Evolutionary conservation across 768 basidiomycete genomes (phyloP), one percentile per base, ranked within the genome.

Genomic region (Amanita inopinata): DNA sequence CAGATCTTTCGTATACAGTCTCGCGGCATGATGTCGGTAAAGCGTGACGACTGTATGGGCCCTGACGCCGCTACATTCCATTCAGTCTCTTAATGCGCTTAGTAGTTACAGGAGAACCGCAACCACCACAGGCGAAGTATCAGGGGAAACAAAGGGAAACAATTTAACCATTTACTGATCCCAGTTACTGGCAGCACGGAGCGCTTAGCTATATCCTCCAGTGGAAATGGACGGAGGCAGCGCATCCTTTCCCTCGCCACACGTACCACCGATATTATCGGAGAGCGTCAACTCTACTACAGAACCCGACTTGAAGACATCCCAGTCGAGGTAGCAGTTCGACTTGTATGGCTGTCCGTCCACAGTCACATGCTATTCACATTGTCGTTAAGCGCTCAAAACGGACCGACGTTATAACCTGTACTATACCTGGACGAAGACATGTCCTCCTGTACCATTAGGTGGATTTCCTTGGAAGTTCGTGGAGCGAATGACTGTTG

Each of bases 281-380:
- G 74, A 73, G 43, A 81, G 53, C 35, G 74, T 69, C 24, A 81
- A 56, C 53, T 76, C 76, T 24, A 81, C 64, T 17, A 67, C 57
- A 1, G 74, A 66, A 5, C 76, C 76, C 3, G 53, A 59, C 18
- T 60, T 62, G 49, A 80, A 81, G n/a, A 73, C 70, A 38, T 77
- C 74, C 77, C 76, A 81, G 22, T 80, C 77, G 35, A 81, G 57
- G 51, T 69, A 81, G 45, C 79, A 81, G 51, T 70, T 80, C 2
- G 78, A 78, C 47, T 74, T 70, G 65, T 75, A 79, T 8, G 67
- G 62, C 43, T 65, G 54, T 3, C 77, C 77, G 46, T 80, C 67
- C 18, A 80, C 70, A 9, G 63, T 69, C 5, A 80, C 76, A 50
- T 65, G 73, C 78, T 80, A 46, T n/a, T 30, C 36, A n/a, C 30